phyloP scores from a whole-genome alignment of 2,329 filamentous ascomycete species.

The Fusarium sp. region DNA sequence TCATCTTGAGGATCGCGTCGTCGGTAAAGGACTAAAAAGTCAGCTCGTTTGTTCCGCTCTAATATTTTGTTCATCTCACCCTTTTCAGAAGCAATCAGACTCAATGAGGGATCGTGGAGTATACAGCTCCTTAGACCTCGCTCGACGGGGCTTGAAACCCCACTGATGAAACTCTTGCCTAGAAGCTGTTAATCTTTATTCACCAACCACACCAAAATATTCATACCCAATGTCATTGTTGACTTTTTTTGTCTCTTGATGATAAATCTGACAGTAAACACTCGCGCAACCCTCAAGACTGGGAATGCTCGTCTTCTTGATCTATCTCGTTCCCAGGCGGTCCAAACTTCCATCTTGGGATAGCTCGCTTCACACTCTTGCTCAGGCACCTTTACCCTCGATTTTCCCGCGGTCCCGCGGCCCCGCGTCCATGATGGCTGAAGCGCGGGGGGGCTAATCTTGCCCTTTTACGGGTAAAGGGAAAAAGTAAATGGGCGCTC shows the following conservation, averaged over 20 bases:
- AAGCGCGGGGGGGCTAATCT: background rate
- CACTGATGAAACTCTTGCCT: conserved; percentile 43
- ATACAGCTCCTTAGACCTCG: conserved; percentile 37
- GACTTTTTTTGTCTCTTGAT: background rate
- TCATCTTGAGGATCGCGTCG: conserved; percentile 16
- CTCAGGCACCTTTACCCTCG: background rate
- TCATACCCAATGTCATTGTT: conserved; percentile 39
- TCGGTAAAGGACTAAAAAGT: conserved; percentile 35
- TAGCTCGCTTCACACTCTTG: background rate
- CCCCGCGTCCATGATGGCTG: background rate
- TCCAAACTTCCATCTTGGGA: conserved; percentile 23
- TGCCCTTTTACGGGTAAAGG: background rate
- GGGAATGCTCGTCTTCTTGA: conserved; percentile 4
- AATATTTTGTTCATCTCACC: conserved; percentile 4
- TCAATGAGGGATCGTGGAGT: conserved; percentile 37
- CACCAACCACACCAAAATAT: background rate
- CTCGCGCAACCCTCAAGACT: background rate
- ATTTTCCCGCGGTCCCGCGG: background rate
- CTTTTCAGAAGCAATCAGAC: conserved; percentile 37
- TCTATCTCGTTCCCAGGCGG: conserved; percentile 11
- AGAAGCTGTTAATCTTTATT: background rate
- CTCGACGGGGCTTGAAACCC: conserved; percentile 34
- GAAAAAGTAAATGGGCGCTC: background rate
- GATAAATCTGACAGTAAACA: background rate
- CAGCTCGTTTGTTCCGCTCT: background rate